phyloP scores from a whole-genome alignment of 805 yeast species.

The Ogataea naganishii region DNA sequence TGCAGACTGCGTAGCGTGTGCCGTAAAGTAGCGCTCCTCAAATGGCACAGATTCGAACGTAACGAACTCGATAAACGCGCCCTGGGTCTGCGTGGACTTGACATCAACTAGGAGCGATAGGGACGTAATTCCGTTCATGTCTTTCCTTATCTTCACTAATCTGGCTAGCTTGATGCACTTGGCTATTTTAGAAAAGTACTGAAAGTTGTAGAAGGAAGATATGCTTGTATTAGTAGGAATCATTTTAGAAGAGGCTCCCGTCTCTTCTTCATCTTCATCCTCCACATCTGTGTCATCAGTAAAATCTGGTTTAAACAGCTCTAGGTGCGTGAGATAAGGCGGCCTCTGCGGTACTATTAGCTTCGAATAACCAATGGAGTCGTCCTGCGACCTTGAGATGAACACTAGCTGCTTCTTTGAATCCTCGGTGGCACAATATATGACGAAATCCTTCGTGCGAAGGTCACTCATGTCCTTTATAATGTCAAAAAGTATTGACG shows the following conservation, averaged over 20 bases:
- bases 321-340: slow-evolving; percentile 53
- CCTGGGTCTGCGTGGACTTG: slow-evolving; percentile 2
- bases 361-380: slow-evolving; percentile 59
- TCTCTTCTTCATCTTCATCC: slow-evolving; percentile 20
- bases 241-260: slow-evolving; percentile 3
- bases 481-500: slow-evolving; percentile 43
- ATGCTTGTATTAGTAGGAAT: slow-evolving; percentile 19
- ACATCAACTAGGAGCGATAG: slow-evolving; percentile 10
- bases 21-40: slow-evolving; percentile 9
- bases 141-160: slow-evolving; percentile 47
- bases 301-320: slow-evolving; percentile 20
- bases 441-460: slow-evolving; percentile 39
- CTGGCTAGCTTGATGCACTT: slow-evolving; percentile 42
- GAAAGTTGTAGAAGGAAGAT: slow-evolving; percentile 42
- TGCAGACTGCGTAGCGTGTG: not conserved
- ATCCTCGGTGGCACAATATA: slow-evolving; percentile 30
- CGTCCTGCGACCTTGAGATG: slow-evolving; percentile 51
- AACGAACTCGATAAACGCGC: slow-evolving; percentile 17
- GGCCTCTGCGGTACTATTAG: slow-evolving; percentile 57
- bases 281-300: not conserved
- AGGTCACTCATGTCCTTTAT: slow-evolving; percentile 49
- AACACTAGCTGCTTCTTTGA: slow-evolving; percentile 36
- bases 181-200: slow-evolving; percentile 35
- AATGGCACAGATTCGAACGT: slow-evolving; percentile 19
- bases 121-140: slow-evolving; percentile 34